Base-by-base conservation (phyloP, 257 asterid species). In the Coffea eugenioides region DNA sequence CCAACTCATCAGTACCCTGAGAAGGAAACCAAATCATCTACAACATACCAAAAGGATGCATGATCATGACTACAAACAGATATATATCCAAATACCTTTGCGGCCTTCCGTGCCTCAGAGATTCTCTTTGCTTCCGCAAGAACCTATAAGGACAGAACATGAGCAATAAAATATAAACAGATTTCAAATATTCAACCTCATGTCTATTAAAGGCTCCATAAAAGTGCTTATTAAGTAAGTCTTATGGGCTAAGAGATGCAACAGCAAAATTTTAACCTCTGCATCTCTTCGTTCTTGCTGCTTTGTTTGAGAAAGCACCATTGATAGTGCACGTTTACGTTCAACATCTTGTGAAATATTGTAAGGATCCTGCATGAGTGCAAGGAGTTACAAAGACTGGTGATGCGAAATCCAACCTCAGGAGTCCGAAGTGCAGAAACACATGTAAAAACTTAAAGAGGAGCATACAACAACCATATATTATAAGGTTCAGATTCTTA, bases 281-380 rank as follows among this genome's bases (percentile, higher is more conserved):
- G 93, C 91, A 87, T 94, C 98, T 88, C 81, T 91, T 74, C 92
- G 95, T 85, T 94, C 99, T 85, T 96, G 97, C 72, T 88, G 97
- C 90, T 92, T 96, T 77, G 98, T 91, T 75, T 94, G 98, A 83
- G 98, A 96, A 84, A 96, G 97, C 70, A 96, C 91, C 92, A 94
- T 85, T 27, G 89, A 88, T 81, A 94, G 77, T 83, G 99, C 93
- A 59, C 97, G 97, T 85, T 91, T 96, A 64, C 98, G 88, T 82
- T 96, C 99, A 70, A 87, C 87, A 73, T 96, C 99, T 84, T 92
- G 98, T 52, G 92, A 78, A 71, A 87, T 85, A 83, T 92, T 89
- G 83, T 96, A 96, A 20, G 90, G 89, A 62, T 93, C 97, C 99
- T 96, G 82, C 67, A 90, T 68, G 57, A 77, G 78, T 9, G 67